These are phyloP conservation scores for Austroboletus niveus DNA, from an alignment of 1,284 basidiomycete species.

Conservation along the genomic window DNA sequence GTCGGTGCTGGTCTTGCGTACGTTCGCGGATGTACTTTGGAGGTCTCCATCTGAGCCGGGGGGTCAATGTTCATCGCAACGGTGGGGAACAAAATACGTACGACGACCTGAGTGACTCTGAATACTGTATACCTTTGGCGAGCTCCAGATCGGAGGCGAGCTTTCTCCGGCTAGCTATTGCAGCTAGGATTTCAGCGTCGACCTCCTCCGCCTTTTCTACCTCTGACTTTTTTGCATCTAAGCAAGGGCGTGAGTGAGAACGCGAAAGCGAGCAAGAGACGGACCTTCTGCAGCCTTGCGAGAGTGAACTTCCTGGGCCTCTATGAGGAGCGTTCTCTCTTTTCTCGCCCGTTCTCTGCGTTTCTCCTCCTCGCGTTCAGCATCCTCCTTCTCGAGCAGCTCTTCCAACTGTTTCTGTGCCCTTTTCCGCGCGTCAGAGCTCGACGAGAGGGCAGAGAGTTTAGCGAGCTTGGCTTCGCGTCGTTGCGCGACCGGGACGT, in stretches of 20 bases:
- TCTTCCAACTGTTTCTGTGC: slow-evolving; percentile 55
- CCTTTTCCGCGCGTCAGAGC: slow-evolving; percentile 50
- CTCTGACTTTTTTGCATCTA: slow-evolving; percentile 85
- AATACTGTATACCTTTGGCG: slow-evolving; percentile 90
- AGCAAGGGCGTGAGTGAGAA: slow-evolving; percentile 5
- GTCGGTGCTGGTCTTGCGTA: slow-evolving; percentile 66
- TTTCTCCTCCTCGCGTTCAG: slow-evolving; percentile 73
- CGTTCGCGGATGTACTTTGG: slow-evolving; percentile 81
- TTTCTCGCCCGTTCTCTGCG: slow-evolving; percentile 72
- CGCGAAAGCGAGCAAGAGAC: slow-evolving; percentile 17
- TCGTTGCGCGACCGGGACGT: slow-evolving; percentile 86
- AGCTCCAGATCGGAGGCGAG: slow-evolving; percentile 91
- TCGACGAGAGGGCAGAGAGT: slow-evolving; percentile 60
- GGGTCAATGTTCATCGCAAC: background rate
- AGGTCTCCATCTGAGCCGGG: slow-evolving; percentile 72
- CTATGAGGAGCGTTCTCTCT: slow-evolving; percentile 82
- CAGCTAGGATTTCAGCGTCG: slow-evolving; percentile 88
- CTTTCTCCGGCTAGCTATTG: slow-evolving; percentile 88
- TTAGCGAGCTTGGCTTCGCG: slow-evolving; percentile 79
- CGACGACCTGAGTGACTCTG: slow-evolving; percentile 83
- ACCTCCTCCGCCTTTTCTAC: slow-evolving; percentile 83
- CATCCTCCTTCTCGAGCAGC: slow-evolving; percentile 68
- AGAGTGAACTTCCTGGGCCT: slow-evolving; percentile 90
- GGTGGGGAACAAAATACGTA: slow-evolving; percentile 36
- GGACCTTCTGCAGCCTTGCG: slow-evolving; percentile 78